Evolutionary conservation across 2,329 filamentous ascomycete genomes (phyloP), one percentile per base, ranked within the genome.

Genomic region (Pyrenochaeta sp.): DNA sequence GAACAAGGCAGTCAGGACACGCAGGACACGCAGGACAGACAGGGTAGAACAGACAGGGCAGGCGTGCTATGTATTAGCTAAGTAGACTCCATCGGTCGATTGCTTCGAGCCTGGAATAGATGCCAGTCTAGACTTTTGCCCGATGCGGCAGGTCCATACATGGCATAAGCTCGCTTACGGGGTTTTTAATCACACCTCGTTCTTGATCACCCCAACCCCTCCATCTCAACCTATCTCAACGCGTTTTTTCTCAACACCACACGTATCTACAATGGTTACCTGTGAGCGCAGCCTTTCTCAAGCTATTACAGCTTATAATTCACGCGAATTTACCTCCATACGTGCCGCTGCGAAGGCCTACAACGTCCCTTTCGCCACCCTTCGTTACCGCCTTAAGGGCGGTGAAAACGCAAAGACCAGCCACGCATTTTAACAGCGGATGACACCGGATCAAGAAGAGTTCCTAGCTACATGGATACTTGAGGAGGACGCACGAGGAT

Each of bases 391-490:
- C 10, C 3, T 48, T 13, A 6, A 14, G 2, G 44, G 44, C 13
- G 3, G 2, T 3, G 15, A 14, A n/a, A 43, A 17, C 26, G 18
- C 9, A 21, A 7, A 27, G 11, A 27, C n/a, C 11, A 28, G 22
- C 17, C 44, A 48, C 17, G 31, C 11, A 39, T 11, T 38, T 14
- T 32, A 44, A 17, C 38, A 48, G 24, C 28, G 40, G 41, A 26
- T 48, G 11, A 44, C 26, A 22, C 41, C 19, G 27, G 17, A 40
- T 15, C 28, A 48, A 21, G 31, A 44, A 29, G 31, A 39, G 6
- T 51, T 43, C 15, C 22, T 51, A 6, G 27, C 39, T 32, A 8
- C 48, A 19, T 51, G 35, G 39, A 51, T 47, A 8, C 19, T 44
- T 15, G 39, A 47, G 24, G 39, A 47, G 44, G 31, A 47, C 21